phyloP scores from a whole-genome alignment of 2,329 filamentous ascomycete species.

The Penicillium olsonii region DNA sequence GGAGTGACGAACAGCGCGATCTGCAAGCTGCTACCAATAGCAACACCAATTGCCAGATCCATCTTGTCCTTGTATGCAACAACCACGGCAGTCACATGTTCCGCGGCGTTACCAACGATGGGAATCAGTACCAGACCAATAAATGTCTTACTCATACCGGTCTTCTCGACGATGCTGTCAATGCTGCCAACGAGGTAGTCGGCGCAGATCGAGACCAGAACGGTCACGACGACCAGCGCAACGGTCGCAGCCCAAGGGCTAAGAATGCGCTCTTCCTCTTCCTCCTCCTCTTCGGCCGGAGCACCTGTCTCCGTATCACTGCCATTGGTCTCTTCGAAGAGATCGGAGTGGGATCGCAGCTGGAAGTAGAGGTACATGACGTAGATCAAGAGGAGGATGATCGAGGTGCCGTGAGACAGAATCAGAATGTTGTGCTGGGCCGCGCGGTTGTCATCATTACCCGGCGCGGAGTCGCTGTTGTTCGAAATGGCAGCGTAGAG shows the following conservation, averaged over 20 bases:
- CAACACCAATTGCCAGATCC: slow-evolving; percentile 71
- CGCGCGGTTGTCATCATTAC: slow-evolving; percentile 19
- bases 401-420: slow-evolving; percentile 73
- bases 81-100: slow-evolving; percentile 79
- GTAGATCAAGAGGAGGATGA: slow-evolving; percentile 75
- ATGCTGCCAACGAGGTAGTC: slow-evolving; percentile 78
- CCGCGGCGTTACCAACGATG: slow-evolving; percentile 77
- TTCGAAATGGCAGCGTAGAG: slow-evolving; percentile 65
- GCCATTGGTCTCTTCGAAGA: slow-evolving; percentile 60
- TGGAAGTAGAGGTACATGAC: slow-evolving; percentile 77
- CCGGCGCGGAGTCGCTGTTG: slow-evolving; percentile 28
- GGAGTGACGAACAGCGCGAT: slow-evolving; percentile 81
- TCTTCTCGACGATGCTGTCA: slow-evolving; percentile 67
- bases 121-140: slow-evolving; percentile 78
- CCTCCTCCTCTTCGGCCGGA: slow-evolving; percentile 39
- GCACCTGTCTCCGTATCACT: slow-evolving; percentile 44
- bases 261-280: slow-evolving; percentile 56
- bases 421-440: slow-evolving; percentile 60
- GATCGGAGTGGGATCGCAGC: slow-evolving; percentile 69
- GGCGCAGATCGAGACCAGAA: slow-evolving; percentile 72
- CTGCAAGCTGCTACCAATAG: slow-evolving; percentile 79
- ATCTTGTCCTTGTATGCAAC: slow-evolving; percentile 74
- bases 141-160: slow-evolving; percentile 75
- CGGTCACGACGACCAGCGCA: slow-evolving; percentile 69
- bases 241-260: slow-evolving; percentile 63